A percentile compares a stretch with the other conserved stretches of the same genome.
phyloP scores from a whole-genome alignment of 1,139 yeast species.

The Kodamaea fungicola region DNA sequence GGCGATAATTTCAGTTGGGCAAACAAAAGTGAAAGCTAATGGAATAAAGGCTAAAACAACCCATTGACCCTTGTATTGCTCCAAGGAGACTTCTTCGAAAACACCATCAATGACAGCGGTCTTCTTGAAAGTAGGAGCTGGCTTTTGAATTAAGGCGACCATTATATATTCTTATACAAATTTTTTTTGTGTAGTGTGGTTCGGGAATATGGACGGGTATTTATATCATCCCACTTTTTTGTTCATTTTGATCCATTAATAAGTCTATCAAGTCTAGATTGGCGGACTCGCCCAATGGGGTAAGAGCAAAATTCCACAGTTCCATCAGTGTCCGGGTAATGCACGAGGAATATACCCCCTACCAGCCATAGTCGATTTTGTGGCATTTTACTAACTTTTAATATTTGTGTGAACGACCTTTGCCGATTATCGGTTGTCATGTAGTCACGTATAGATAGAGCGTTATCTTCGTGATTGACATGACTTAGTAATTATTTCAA shows the following conservation, averaged over 20 bases:
- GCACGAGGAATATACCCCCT: no score
- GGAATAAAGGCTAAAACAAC: conserved; percentile 95
- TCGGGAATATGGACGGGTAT: conserved; percentile 2
- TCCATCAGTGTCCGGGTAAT: conserved; percentile 1
- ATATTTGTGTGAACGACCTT: no score
- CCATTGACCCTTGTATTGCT: conserved; percentile 97
- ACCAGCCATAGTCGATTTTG: no score
- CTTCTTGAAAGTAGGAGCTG: conserved; percentile 94
- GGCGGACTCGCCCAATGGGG: conserved; percentile 6
- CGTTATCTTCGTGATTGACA: no score
- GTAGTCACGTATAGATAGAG: no score
- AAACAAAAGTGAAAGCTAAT: conserved; percentile 97
- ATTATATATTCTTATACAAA: conserved; percentile 33
- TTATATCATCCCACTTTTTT: conserved; percentile 2
- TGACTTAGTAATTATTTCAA: no score
- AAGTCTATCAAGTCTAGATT: conserved; percentile 11
- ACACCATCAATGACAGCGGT: conserved; percentile 96
- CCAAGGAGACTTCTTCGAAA: conserved; percentile 91
- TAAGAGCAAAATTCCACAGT: conserved; percentile 3
- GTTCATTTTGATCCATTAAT: conserved; percentile 6
- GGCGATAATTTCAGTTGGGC: conserved; percentile 98
- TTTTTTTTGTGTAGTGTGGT: background rate
- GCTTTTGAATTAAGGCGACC: conserved; percentile 89
- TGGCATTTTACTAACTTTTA: no score
- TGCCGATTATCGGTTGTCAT: no score